Percentiles rank a stretch among this genome's conserved stretches.
Conservation (phyloP, 2,329 filamentous ascomycete species). For the Lachnellula subtilissima region DNA sequence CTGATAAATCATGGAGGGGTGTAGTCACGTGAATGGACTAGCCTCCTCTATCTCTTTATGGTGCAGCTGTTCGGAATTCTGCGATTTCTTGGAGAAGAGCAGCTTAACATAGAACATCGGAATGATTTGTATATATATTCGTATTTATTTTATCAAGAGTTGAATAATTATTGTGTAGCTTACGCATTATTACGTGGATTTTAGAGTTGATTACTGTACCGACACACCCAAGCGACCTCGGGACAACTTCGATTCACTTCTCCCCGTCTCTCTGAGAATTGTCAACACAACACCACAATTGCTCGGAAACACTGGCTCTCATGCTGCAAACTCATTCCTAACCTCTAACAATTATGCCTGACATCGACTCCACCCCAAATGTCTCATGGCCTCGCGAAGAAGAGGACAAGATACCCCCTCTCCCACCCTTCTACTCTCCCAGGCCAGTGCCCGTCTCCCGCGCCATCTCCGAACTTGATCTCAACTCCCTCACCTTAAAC, state of each 20-base stretch:
- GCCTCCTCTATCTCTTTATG: too few relatives aligned
- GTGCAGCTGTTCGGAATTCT: too few relatives aligned
- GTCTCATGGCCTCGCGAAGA: constrained; percentile 17
- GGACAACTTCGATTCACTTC: neutral
- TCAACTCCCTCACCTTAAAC: constrained; percentile 18
- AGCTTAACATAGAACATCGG: too few relatives aligned
- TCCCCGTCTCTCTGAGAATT: neutral
- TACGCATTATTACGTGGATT: neutral
- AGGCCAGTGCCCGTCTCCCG: constrained; percentile 32
- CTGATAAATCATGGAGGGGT: too few relatives aligned
- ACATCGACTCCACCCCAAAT: constrained; percentile 8
- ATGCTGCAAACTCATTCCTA: constrained; percentile 2
- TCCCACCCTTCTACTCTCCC: constrained; percentile 33
- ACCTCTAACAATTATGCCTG: constrained; percentile 12
- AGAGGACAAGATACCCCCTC: constrained; percentile 22
- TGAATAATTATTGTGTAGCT: too few relatives aligned
- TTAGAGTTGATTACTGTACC: neutral
- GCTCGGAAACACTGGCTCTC: neutral
- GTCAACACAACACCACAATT: neutral
- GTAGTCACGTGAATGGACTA: too few relatives aligned
- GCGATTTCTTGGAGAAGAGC: too few relatives aligned
- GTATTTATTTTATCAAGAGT: too few relatives aligned
- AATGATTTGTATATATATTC: too few relatives aligned
- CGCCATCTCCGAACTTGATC: constrained; percentile 31
- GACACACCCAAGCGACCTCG: neutral